phyloP scores from a whole-genome alignment of 495 filamentous ascomycete species.

The Cudoniella acicularis region DNA sequence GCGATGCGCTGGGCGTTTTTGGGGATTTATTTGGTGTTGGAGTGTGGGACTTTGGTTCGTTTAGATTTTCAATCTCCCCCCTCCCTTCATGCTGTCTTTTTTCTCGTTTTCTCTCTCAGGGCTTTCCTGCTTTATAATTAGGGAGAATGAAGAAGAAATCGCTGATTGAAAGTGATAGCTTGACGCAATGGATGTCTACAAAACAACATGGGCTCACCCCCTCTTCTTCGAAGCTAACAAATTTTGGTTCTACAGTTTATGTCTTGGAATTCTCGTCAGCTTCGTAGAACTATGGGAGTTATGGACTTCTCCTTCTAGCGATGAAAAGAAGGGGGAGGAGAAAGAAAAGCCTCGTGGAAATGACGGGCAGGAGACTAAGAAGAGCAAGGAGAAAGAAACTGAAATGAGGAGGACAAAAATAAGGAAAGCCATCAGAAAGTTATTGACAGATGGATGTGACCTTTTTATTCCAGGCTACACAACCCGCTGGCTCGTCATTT shows the following conservation, averaged over 20 bases:
- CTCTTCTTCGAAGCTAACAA: constrained; percentile 48
- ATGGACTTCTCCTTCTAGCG: neutral
- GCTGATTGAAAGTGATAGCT: constrained; percentile 32
- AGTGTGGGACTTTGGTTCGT: constrained; percentile 31
- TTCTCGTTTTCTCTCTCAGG: no score
- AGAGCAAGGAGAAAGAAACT: neutral
- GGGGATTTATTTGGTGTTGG: constrained; percentile 45
- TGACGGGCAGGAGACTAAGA: neutral
- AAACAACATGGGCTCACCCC: constrained; percentile 28
- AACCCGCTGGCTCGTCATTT: constrained; percentile 48
- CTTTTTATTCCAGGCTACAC: constrained; percentile 49
- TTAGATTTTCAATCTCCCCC: no score
- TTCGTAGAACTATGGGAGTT: neutral
- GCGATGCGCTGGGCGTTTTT: constrained; percentile 35
- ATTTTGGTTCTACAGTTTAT: constrained; percentile 59
- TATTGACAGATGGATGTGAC: constrained; percentile 53
- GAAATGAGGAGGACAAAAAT: neutral
- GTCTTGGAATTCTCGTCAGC: neutral
- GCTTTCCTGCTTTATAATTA: neutral
- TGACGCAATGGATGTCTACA: constrained; percentile 40
- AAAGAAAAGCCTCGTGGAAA: no score
- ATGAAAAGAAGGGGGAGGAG: neutral
- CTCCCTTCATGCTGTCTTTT: no score
- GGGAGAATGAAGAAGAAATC: neutral
- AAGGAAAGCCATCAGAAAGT: neutral